A percentile compares a stretch with the other conserved stretches of the same genome.
Evolutionary conservation across 805 yeast species (phyloP).

Genomic region (Saccharomycopsis fibuligera): DNA sequence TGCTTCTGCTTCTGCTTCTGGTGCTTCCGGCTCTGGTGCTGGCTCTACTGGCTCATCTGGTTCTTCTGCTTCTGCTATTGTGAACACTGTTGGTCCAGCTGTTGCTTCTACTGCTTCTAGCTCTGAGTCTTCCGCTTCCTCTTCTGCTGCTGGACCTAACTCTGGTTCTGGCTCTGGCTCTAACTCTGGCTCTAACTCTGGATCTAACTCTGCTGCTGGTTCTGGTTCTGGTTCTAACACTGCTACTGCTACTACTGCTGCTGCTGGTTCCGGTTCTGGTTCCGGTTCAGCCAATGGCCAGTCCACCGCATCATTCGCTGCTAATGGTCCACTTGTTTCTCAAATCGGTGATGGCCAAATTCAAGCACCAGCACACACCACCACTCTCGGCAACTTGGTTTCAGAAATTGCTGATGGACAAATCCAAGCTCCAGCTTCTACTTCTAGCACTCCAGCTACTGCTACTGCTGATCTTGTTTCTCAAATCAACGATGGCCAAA

Average conservation of each 20-base stretch:
- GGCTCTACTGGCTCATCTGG: background rate
- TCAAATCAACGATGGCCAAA: slow-evolving; percentile 17
- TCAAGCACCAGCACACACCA: slow-evolving; percentile 31
- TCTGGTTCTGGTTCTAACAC: slow-evolving; percentile 1
- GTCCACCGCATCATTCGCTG: slow-evolving; percentile 26
- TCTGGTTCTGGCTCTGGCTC: background rate
- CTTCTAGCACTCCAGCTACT: slow-evolving; percentile 29
- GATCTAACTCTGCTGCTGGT: background rate
- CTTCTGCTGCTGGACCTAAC: background rate
- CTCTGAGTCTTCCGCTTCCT: background rate
- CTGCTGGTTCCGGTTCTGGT: background rate
- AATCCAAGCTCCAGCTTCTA: slow-evolving; percentile 29
- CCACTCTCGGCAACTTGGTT: slow-evolving; percentile 17
- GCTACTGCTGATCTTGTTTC: slow-evolving; percentile 19
- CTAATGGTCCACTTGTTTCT: slow-evolving; percentile 33
- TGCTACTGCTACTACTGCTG: background rate
- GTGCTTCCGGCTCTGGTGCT: background rate
- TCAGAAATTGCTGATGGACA: slow-evolving; percentile 20
- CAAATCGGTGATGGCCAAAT: slow-evolving; percentile 39
- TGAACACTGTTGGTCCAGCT: background rate
- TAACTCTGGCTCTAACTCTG: slow-evolving; percentile 6
- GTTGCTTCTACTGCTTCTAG: background rate
- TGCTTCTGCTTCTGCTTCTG: too few species aligned
- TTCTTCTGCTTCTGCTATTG: too few species aligned
- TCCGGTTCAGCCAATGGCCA: background rate